These are phyloP conservation scores for Harringtonia aguacate DNA, from an alignment of 2,329 filamentous ascomycete species.

Conservation along the genomic window DNA sequence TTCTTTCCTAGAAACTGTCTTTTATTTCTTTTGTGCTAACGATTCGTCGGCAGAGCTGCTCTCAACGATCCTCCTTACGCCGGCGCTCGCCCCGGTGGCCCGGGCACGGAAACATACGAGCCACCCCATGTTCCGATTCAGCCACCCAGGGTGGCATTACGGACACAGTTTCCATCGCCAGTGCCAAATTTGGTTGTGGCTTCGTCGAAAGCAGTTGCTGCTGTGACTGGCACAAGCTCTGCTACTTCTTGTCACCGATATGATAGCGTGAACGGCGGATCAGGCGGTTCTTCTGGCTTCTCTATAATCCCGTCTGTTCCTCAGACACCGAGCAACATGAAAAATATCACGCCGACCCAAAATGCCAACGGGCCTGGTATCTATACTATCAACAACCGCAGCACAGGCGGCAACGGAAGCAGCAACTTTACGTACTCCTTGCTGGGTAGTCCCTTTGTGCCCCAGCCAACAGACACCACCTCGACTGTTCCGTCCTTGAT, in stretches of 20 bases:
- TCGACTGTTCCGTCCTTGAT: too few relatives aligned
- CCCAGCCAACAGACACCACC: too few relatives aligned
- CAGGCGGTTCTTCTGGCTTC: too few relatives aligned
- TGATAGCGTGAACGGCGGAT: too few relatives aligned
- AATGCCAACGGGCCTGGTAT: too few relatives aligned
- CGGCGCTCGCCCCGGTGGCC: slow-evolving; percentile 8
- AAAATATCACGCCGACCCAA: too few relatives aligned
- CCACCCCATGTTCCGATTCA: slow-evolving; percentile 1
- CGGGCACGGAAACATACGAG: slow-evolving; percentile 7
- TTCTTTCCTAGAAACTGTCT: neutral
- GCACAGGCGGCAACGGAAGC: too few relatives aligned
- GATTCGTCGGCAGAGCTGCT: slow-evolving; percentile 3
- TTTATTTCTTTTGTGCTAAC: neutral
- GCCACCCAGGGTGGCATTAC: slow-evolving; percentile 2
- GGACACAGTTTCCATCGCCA: slow-evolving; percentile 1
- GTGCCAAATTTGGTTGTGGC: neutral
- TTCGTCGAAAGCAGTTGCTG: neutral
- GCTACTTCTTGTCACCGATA: neutral
- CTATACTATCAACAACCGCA: too few relatives aligned
- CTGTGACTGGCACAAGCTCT: neutral
- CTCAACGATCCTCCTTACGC: slow-evolving; percentile 11
- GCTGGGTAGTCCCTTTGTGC: too few relatives aligned
- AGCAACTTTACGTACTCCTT: too few relatives aligned
- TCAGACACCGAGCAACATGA: too few relatives aligned
- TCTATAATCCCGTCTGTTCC: too few relatives aligned